Base-by-base conservation (phyloP, 2,329 filamentous ascomycete species). In the Didymella lethalis region DNA sequence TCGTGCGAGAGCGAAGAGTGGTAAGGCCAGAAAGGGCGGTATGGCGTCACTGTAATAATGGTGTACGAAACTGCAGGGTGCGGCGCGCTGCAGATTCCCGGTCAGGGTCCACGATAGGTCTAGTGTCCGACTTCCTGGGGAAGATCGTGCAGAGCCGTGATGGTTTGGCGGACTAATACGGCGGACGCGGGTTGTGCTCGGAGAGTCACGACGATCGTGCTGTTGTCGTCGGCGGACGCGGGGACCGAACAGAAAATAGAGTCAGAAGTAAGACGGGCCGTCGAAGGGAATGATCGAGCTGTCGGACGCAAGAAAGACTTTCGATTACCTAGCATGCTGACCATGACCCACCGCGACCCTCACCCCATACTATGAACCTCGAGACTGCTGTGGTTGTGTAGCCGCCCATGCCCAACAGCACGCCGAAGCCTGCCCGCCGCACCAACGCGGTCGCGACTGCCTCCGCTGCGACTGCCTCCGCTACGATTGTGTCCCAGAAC, bases 151-250 rank as follows among this genome's bases (percentile, higher is more conserved):
- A 47, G 16, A 44, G 51, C 26, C 18, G 10, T 12, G 10, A 14
- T 12, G 28, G 12, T n/a, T 18, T 51, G 53, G 44, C 67, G 67
- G 67, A 70, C 67, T 59, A 70, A 68, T 61, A 41, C 66, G 66
- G 67, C 62, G 54, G 60, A 62, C 25, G 38, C 57, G 61, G 61
- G 18, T 20, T 40, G 36, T n/a, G 18, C 2, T 40, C 36, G 36
- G 36, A 40, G n/a, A 45, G 23, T 55, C 50, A 45, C 23, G 48
- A 36, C 45, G 36, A 25, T 43, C 36, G 7, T 8, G 40, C 45
- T 41, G 29, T 43, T 43, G 12, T 8, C 20, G 20, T 53, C 56
- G 60, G 60, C 36, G 47, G 38, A 46, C 47, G 43, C 54, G 40
- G 44, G n/a, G 7, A 28, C 57, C 51, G 52, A 47, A 29, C 4